These are phyloP conservation scores for Suillus fuscotomentosus DNA, from an alignment of 768 basidiomycete species.

Conservation along the genomic window DNA sequence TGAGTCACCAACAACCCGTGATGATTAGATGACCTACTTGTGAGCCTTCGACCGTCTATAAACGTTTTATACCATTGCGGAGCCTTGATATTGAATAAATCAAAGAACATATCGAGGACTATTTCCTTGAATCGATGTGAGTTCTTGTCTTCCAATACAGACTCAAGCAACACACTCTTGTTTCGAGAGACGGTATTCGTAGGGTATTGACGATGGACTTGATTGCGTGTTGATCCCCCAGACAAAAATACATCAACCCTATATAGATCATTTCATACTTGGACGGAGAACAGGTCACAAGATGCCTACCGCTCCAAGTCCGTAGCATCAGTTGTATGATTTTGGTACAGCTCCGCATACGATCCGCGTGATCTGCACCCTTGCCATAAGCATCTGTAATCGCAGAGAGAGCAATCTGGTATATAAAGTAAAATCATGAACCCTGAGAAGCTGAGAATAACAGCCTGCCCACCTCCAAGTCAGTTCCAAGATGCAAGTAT, in stretches of 20 bases:
- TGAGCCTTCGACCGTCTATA: constrained; percentile 83
- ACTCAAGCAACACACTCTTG: constrained; percentile 51
- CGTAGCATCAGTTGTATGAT: constrained; percentile 82
- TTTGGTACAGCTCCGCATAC: constrained; percentile 73
- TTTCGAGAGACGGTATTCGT: constrained; percentile 83
- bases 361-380: constrained; percentile 71
- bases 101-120: constrained; percentile 92
- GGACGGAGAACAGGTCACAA: not conserved
- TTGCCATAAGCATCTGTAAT: constrained; percentile 94
- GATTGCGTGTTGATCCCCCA: constrained; percentile 85
- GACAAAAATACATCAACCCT: constrained; percentile 92
- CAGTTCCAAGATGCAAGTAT: constrained; percentile 76
- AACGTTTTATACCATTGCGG: constrained; percentile 94
- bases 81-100: constrained; percentile 85
- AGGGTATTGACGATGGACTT: constrained; percentile 82
- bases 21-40: constrained; percentile 52
- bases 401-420: constrained; percentile 79
- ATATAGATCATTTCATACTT: constrained; percentile 17
- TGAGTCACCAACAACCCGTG: constrained; percentile 1
- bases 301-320: constrained; percentile 85
- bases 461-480: constrained; percentile 70
- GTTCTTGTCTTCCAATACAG: not conserved
- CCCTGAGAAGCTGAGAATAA: not conserved
- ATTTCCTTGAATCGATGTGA: constrained; percentile 65
- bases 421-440: not conserved